These are phyloP conservation scores for Rhynchosporium graminicola DNA, from an alignment of 2,329 filamentous ascomycete species.

Conservation along the genomic window DNA sequence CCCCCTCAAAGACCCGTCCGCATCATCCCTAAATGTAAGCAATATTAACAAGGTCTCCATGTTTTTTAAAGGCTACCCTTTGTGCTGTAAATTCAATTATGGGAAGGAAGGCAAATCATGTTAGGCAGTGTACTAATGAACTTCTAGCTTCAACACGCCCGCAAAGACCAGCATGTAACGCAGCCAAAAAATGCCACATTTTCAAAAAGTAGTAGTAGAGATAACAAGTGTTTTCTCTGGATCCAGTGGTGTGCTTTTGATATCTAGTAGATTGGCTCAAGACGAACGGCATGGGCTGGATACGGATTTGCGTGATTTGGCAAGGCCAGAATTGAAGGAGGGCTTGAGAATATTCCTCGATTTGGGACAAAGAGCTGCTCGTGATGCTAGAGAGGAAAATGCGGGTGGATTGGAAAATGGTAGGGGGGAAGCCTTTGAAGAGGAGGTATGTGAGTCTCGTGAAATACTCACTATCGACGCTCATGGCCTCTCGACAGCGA, in stretches of 20 bases:
- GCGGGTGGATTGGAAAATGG: neutral
- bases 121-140: too few relatives aligned
- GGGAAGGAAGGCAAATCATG: too few relatives aligned
- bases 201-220: constrained; percentile 26
- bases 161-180: constrained; percentile 23
- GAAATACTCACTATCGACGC: neutral
- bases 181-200: constrained; percentile 17
- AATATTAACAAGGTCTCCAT: too few relatives aligned
- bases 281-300: neutral
- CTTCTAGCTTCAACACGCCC: constrained; percentile 18
- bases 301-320: too few relatives aligned
- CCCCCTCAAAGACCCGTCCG: constrained; percentile 7
- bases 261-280: constrained; percentile 1
- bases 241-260: constrained; percentile 17
- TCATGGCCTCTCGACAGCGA: neutral
- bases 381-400: constrained; percentile 1
- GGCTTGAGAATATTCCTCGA: constrained; percentile 22
- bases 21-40: too few relatives aligned
- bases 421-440: neutral
- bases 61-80: too few relatives aligned
- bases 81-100: too few relatives aligned
- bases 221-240: constrained; percentile 26
- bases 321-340: neutral
- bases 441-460: too few relatives aligned
- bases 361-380: constrained; percentile 16